Evolutionary conservation across 2,329 filamentous ascomycete genomes (phyloP), one percentile per base, ranked within the genome.

Genomic region (Colletotrichum camelliae): DNA sequence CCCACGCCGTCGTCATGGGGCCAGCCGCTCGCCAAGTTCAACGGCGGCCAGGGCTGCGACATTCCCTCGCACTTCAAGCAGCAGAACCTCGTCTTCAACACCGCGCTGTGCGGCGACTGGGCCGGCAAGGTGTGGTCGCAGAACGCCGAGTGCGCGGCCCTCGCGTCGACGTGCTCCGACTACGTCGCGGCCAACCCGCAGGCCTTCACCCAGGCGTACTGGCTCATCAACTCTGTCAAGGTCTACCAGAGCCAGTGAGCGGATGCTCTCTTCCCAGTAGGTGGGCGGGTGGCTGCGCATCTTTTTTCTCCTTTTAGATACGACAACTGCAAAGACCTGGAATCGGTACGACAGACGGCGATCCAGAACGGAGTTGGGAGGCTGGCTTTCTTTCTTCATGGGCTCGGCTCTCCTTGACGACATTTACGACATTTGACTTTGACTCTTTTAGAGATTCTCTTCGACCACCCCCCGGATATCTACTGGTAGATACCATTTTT

Each of bases 61-160:
- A 94, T 98, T 78, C 87, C 92, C 76, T 78, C 85, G 2, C 89
- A 93, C 83, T 97, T 98, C 86, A 86, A 87, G 75, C 85, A 93
- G 75, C 90, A 98, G 86, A 91, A 93, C 79, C 92, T 98, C 77
- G 91, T 96, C 77, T 93, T 97, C 84, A 92, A 96, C 85, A 97
- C 93, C 1, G 94, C 94, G 7, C 95, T 98, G 83, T 98, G 96
- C 84, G 96, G 96, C 24, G 91, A 94, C 81, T 98, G 96, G 96
- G 96, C 96, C 9, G 95, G 95, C 29, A 82, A 86, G 57, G 91
- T 93, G 39, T 98, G 94, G 93, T 80, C 81, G 65, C 81, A 83
- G 37, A 88, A 92, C 75, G 77, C 84, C 6, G 88, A 89, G 58
- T 96, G 94, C 83, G 85, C 88, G 2, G 85, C 89, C 55, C 87